A percentile compares a stretch with the other conserved stretches of the same genome.
Conservation (phyloP, 805 yeast species). For the Metschnikowia anglica region DNA sequence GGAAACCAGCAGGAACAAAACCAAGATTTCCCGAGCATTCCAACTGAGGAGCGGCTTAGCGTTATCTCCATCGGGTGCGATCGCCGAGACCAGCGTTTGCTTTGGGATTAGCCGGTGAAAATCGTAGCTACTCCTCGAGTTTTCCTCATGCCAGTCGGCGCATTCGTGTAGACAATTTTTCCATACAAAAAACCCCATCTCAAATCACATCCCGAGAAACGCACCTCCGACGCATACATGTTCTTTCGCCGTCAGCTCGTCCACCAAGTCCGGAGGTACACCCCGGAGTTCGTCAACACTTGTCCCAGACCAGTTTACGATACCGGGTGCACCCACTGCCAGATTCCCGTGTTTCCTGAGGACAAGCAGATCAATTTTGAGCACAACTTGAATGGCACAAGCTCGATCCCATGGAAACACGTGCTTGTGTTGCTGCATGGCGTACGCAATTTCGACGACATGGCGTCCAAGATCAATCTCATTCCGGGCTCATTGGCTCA, state of each 20-base stretch:
- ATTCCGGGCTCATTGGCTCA: slow-evolving; percentile 45
- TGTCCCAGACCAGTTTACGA: slow-evolving; percentile 55
- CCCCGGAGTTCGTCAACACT: slow-evolving; percentile 8
- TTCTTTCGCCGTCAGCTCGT: not conserved
- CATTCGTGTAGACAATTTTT: no score
- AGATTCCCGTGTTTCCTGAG: slow-evolving; percentile 38
- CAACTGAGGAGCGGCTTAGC: no score
- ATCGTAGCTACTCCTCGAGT: no score
- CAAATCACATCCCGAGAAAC: not conserved
- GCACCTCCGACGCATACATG: slow-evolving; percentile 7
- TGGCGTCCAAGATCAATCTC: slow-evolving; percentile 54
- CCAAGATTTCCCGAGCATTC: no score
- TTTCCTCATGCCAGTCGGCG: no score
- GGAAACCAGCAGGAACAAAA: no score
- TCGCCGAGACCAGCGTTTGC: no score
- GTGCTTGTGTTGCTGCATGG: slow-evolving; percentile 51
- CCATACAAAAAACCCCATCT: not conserved
- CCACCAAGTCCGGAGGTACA: not conserved
- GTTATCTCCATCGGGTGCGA: no score
- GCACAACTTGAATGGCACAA: slow-evolving; percentile 47
- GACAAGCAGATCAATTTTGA: slow-evolving; percentile 41
- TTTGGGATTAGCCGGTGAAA: no score
- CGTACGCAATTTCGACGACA: slow-evolving; percentile 30
- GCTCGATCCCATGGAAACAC: slow-evolving; percentile 55
- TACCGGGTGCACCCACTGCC: slow-evolving; percentile 64